Evolutionary conservation across 2,329 filamentous ascomycete species (phyloP).

Genomic region (Fusarium gaditjirri): DNA sequence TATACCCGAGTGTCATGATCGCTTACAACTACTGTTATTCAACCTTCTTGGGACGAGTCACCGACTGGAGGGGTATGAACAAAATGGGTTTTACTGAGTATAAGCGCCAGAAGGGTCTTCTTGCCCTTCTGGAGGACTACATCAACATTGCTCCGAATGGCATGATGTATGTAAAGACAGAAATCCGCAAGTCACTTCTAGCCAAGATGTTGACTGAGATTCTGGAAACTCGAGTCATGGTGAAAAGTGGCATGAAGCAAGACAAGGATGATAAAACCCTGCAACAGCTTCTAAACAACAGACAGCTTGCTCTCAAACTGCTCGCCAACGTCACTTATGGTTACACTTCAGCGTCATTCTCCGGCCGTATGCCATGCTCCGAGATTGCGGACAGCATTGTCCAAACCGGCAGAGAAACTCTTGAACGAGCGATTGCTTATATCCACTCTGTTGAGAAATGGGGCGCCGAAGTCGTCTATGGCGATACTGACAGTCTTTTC

Average conservation of each 20-base stretch:
- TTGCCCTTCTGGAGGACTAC: slow-evolving; percentile 82
- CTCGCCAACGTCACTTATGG: slow-evolving; percentile 99
- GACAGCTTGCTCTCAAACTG: slow-evolving; percentile 92
- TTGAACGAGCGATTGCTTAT: slow-evolving; percentile 91
- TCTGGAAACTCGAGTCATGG: slow-evolving; percentile 95
- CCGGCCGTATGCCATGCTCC: slow-evolving; percentile 95
- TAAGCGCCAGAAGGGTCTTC: slow-evolving; percentile 76
- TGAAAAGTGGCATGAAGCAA: slow-evolving; percentile 95
- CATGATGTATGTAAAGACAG: slow-evolving; percentile 90
- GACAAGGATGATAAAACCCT: slow-evolving; percentile 89
- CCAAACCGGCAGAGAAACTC: slow-evolving; percentile 91
- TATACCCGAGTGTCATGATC: slow-evolving; percentile 99
- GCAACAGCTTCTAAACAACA: slow-evolving; percentile 89
- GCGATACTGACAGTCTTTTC: slow-evolving; percentile 96
- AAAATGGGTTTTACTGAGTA: slow-evolving; percentile 97
- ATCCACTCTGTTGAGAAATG: slow-evolving; percentile 90
- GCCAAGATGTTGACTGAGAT: slow-evolving; percentile 98
- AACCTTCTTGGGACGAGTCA: slow-evolving; percentile 88
- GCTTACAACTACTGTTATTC: slow-evolving; percentile 99
- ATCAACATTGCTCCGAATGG: slow-evolving; percentile 96
- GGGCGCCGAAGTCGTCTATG: slow-evolving; percentile 97
- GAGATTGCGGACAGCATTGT: slow-evolving; percentile 99
- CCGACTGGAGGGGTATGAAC: slow-evolving; percentile 87
- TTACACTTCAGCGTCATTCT: slow-evolving; percentile 96
- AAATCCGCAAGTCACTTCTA: slow-evolving; percentile 87